A percentile compares a stretch with the other conserved stretches of the same genome.
Evolutionary conservation across 352 stramenopile genomes (phyloP).

Genomic region (Phytophthora sp.): DNA sequence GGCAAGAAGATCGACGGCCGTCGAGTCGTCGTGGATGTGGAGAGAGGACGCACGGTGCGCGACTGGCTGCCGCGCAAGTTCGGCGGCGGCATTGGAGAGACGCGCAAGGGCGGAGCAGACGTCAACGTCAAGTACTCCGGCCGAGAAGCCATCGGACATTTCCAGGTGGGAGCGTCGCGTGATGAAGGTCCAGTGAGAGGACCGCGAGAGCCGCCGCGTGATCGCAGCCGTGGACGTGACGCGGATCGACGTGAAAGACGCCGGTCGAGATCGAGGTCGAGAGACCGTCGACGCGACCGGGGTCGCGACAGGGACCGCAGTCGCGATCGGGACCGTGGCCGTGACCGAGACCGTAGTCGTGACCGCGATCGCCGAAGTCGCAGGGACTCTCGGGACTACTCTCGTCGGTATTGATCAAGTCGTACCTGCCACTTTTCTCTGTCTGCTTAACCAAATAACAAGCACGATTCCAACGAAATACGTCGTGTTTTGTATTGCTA

Average conservation of each 20-base stretch:
- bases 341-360: slow-evolving; percentile 43
- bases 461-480: too few species aligned
- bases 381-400: slow-evolving; percentile 54
- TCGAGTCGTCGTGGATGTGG: slow-evolving; percentile 97
- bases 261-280: slow-evolving; percentile 31
- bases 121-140: slow-evolving; percentile 91
- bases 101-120: slow-evolving; percentile 72
- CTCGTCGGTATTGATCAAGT: slow-evolving; percentile 47
- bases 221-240: slow-evolving; percentile 49
- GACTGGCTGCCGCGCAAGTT: slow-evolving; percentile 96
- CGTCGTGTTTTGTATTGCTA: too few species aligned
- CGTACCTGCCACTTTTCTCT: too few species aligned
- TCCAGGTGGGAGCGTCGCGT: slow-evolving; percentile 37
- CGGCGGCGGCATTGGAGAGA: slow-evolving; percentile 94
- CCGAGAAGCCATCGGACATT: slow-evolving; percentile 47
- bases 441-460: too few species aligned
- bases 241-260: slow-evolving; percentile 39
- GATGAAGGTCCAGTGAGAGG: slow-evolving; percentile 34
- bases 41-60: slow-evolving; percentile 96
- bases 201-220: slow-evolving; percentile 27
- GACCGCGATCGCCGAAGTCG: slow-evolving; percentile 56
- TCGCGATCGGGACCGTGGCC: slow-evolving; percentile 48
- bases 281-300: slow-evolving; percentile 49
- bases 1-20: slow-evolving; percentile 97
- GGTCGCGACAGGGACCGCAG: slow-evolving; percentile 17